Percentiles rank a stretch among this genome's conserved stretches.
Conservation (phyloP, 2,329 filamentous ascomycete genomes). For the Scytalidium lignicola region DNA sequence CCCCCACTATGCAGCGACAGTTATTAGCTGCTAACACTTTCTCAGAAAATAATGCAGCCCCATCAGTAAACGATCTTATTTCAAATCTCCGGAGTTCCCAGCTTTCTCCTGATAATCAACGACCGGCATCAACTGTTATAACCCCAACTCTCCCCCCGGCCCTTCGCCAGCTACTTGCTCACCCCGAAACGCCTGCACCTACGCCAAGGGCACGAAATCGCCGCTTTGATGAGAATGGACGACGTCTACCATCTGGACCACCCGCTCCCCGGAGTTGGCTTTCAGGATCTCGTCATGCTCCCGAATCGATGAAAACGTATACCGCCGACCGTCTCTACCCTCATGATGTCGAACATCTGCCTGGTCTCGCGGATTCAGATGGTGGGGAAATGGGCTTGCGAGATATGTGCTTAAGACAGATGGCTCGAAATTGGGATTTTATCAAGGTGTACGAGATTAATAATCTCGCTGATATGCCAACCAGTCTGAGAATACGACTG, state of each 20-base stretch:
- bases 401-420: conserved; percentile 43
- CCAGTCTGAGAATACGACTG: conserved; percentile 45
- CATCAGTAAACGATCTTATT: conserved; percentile 55
- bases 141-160: conserved; percentile 53
- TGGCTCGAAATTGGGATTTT: conserved; percentile 50
- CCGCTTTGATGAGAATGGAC: conserved; percentile 42
- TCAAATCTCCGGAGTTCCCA: conserved; percentile 48
- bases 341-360: conserved; percentile 23
- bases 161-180: conserved; percentile 53
- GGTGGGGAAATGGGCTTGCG: conserved; percentile 31
- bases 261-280: conserved; percentile 56
- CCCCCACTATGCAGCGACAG: neutral
- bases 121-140: conserved; percentile 22
- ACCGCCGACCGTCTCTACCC: conserved; percentile 23
- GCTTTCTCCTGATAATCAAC: conserved; percentile 25
- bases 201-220: conserved; percentile 33
- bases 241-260: conserved; percentile 52
- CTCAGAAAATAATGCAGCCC: conserved; percentile 25
- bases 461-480: conserved; percentile 51
- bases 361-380: conserved; percentile 31
- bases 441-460: conserved; percentile 52
- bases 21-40: conserved; percentile 1
- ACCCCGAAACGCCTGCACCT: conserved; percentile 51
- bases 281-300: conserved; percentile 28
- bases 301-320: conserved; percentile 6